A percentile compares a stretch with the other conserved stretches of the same genome.
These are phyloP conservation scores for Dryas integrifolia DNA, from an alignment of 331 rosid genomes.

Conservation along the genomic window DNA sequence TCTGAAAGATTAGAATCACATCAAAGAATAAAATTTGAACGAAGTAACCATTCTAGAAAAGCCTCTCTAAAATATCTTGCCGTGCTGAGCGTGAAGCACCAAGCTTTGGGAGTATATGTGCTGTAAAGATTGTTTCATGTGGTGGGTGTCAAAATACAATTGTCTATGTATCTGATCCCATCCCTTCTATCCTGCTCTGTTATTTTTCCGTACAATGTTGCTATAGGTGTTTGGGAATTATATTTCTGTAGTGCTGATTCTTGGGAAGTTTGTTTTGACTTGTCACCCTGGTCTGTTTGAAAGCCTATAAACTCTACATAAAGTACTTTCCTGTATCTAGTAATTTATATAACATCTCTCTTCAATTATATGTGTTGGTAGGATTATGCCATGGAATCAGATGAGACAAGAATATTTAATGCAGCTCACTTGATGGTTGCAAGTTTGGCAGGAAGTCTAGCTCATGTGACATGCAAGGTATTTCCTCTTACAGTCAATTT, in stretches of 20 bases:
- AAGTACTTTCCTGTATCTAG: background rate
- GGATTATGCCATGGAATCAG: constrained; percentile 99
- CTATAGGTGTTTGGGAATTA: background rate
- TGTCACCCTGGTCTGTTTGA: background rate
- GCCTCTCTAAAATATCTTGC: background rate
- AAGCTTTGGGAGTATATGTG: background rate
- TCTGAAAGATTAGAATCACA: background rate
- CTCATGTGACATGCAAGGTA: constrained; percentile 99
- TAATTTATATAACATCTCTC: constrained; percentile 7
- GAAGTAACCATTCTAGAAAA: background rate
- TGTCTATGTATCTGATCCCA: background rate
- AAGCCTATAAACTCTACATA: background rate
- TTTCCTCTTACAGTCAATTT: constrained; percentile 18
- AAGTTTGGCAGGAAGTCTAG: constrained; percentile 90
- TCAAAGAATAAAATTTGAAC: background rate
- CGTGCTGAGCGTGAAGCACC: background rate
- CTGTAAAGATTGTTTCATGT: background rate
- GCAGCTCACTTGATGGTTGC: constrained; percentile 99
- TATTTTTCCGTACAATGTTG: background rate
- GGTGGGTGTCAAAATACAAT: background rate
- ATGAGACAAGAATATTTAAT: constrained; percentile 79
- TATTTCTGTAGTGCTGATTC: background rate
- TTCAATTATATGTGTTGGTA: constrained; percentile 31
- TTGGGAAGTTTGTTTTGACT: background rate
- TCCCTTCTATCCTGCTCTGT: background rate